Evolutionary conservation across 768 basidiomycete genomes (phyloP), one percentile per base, ranked within the genome.

Genomic region (Pisolithus tinctorius): DNA sequence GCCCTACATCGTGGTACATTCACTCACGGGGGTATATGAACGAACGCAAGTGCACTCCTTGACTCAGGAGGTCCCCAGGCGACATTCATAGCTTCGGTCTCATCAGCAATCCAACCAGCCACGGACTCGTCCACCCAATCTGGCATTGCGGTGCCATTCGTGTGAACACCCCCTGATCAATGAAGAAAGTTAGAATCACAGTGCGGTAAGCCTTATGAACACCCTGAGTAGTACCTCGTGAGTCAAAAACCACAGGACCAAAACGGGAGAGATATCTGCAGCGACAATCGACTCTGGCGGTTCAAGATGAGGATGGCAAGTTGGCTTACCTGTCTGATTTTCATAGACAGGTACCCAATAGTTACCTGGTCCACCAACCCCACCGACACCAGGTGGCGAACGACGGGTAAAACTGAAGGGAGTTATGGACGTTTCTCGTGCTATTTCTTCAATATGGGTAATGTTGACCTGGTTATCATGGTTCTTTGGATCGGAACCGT

Each of bases 181-280:
- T 2, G 3, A 20, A 20, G 20, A 20, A 20, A 20, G 20, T 66
- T 30, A 62, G 54, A n/a, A 23, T 31, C 7, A 20, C 20, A 13
- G 4, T n/a, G 40, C 27, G 2, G 17, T 16, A 7, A 38, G 16
- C 2, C 8, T 16, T 34, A 46, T n/a, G 20, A 20, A 29, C 34
- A 17, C 27, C 9, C 30, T 44, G 16, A 42, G 13, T 31, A 10
- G 30, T 60, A 80, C 83, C 82, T 53, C 85, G 74, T 3, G 87
- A 88, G 65, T 88, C 87, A 57, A 89, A 68, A 86, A 86, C 65
- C 86, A 89, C 4, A 88, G 63, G 44, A 88, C 64, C 9, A 87
- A 69, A 4, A 66, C 69, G 4, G 86, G 86, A 5, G 62, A 55
- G 1, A 27, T n/a, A 63, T 84, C 64, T 66, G 26, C 25, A 17